Conservation (phyloP, 352 stramenopile species). For the Globisporangium heterothallicum region DNA sequence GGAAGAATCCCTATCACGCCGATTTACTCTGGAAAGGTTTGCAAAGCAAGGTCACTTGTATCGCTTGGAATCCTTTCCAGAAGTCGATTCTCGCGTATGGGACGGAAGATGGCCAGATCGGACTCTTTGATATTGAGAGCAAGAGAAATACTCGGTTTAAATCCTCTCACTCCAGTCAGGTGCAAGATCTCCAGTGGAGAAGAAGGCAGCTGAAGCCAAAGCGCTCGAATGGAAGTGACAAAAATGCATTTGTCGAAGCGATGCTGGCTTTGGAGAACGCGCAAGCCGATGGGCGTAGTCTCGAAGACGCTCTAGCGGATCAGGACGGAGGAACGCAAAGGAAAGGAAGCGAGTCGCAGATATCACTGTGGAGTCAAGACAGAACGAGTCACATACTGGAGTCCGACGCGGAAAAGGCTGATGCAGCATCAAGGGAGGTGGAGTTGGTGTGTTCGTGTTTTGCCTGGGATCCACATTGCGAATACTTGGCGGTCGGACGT, state of each 20-base stretch:
- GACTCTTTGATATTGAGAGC: conserved; percentile 43
- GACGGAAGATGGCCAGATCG: conserved; percentile 65
- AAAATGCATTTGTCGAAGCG: conserved; percentile 32
- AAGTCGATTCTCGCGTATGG: conserved; percentile 51
- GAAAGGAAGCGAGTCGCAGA: conserved; percentile 6
- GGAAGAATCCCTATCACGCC: conserved; percentile 21
- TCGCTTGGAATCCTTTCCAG: conserved; percentile 59
- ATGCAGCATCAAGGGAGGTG: conserved; percentile 21
- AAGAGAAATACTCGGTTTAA: conserved; percentile 56
- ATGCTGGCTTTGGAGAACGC: conserved; percentile 48
- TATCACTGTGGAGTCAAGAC: conserved; percentile 54
- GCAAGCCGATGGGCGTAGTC: conserved; percentile 33
- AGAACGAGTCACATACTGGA: conserved; percentile 23
- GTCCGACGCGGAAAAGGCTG: conserved; percentile 26
- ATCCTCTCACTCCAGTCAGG: conserved; percentile 28
- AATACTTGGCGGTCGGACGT: conserved; percentile 31
- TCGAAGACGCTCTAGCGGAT: conserved; percentile 40
- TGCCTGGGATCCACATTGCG: conserved; percentile 20
- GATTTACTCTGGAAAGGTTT: conserved; percentile 75
- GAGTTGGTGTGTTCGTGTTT: conserved; percentile 19
- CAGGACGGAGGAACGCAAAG: conserved; percentile 23
- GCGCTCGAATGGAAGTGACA: neutral
- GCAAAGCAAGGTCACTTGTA: conserved; percentile 68
- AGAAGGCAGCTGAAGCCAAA: neutral
- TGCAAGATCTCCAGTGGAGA: conserved; percentile 46